phyloP scores from a whole-genome alignment of 2,329 filamentous ascomycete genomes.

The Penicillium thymicola region DNA sequence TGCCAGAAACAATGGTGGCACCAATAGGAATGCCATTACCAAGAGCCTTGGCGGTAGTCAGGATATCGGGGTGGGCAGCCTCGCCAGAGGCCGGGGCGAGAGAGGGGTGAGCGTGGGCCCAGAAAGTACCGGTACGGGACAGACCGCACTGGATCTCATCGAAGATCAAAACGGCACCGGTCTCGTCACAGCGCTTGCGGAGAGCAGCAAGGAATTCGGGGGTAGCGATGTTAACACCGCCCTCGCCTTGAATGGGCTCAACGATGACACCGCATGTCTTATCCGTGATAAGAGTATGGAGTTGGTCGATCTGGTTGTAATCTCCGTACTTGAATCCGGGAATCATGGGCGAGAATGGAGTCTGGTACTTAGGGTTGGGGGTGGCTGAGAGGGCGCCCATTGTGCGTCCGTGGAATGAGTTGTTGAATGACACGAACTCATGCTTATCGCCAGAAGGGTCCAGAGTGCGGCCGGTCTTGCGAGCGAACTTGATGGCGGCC shows the following conservation, averaged over 20 bases:
- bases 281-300: constrained; percentile 73
- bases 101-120: constrained; percentile 78
- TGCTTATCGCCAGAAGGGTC: constrained; percentile 70
- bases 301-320: constrained; percentile 74
- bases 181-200: constrained; percentile 77
- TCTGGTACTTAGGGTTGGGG: constrained; percentile 96
- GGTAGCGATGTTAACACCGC: constrained; percentile 79
- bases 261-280: constrained; percentile 91
- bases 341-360: constrained; percentile 91
- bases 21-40: constrained; percentile 96
- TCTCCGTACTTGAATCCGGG: constrained; percentile 85
- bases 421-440: constrained; percentile 86
- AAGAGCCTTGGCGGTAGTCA: constrained; percentile 92
- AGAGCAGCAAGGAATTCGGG: constrained; percentile 80
- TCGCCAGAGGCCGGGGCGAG: constrained; percentile 40
- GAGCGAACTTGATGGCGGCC: constrained; percentile 92
- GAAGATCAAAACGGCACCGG: constrained; percentile 85
- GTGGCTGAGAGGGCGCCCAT: constrained; percentile 96
- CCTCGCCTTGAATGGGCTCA: constrained; percentile 96
- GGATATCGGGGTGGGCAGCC: constrained; percentile 85
- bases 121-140: constrained; percentile 79
- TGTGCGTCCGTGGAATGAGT: constrained; percentile 92
- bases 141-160: constrained; percentile 98
- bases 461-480: constrained; percentile 78
- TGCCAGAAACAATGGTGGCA: constrained; percentile 66